A percentile compares a stretch with the other conserved stretches of the same genome.
phyloP scores from a whole-genome alignment of 768 basidiomycete species.

The Favolaschia claudopus region DNA sequence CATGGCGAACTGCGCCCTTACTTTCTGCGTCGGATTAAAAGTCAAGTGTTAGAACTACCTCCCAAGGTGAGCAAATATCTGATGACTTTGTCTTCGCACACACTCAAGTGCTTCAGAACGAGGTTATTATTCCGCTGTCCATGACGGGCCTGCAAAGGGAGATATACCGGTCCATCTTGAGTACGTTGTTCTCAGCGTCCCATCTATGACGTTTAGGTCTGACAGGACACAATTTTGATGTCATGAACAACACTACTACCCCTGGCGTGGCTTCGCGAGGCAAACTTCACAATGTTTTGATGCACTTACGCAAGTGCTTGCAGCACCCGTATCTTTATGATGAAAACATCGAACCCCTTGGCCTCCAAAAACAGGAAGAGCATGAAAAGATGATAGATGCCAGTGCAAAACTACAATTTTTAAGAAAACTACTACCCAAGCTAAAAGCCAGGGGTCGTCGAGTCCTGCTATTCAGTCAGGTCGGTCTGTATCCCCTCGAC shows the following conservation, averaged over 20 bases:
- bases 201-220: slow-evolving; percentile 11
- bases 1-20: slow-evolving; percentile 85
- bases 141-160: slow-evolving; percentile 89
- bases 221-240: slow-evolving; percentile 73
- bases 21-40: slow-evolving; percentile 93
- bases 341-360: slow-evolving; percentile 78
- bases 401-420: slow-evolving; percentile 82
- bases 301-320: slow-evolving; percentile 90
- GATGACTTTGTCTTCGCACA: neutral
- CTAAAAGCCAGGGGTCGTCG: slow-evolving; percentile 87
- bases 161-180: slow-evolving; percentile 85
- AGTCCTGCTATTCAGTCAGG: slow-evolving; percentile 92
- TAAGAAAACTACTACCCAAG: slow-evolving; percentile 82
- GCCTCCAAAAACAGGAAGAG: slow-evolving; percentile 60
- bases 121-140: slow-evolving; percentile 90
- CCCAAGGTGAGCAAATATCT: slow-evolving; percentile 77
- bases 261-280: slow-evolving; percentile 50
- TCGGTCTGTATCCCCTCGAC: no score
- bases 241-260: slow-evolving; percentile 65
- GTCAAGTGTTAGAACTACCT: slow-evolving; percentile 90
- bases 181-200: slow-evolving; percentile 56
- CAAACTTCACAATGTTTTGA: slow-evolving; percentile 81
- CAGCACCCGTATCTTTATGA: slow-evolving; percentile 93
- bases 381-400: slow-evolving; percentile 85
- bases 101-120: slow-evolving; percentile 63